Base-by-base conservation (phyloP, 441 rosid species). In the Jatropha multifida region DNA sequence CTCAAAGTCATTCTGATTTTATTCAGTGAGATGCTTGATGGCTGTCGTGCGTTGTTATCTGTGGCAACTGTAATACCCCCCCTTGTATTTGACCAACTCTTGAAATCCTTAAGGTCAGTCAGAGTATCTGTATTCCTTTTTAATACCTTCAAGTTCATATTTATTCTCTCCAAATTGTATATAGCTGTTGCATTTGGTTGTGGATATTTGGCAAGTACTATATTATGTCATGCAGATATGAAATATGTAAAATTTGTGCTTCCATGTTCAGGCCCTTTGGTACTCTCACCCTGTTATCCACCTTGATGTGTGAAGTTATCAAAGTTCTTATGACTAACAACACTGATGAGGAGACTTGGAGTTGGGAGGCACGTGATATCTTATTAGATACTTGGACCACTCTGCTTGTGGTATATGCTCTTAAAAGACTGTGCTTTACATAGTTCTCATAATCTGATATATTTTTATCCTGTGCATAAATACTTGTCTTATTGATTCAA, bases 341-440 rank as follows among this genome's bases (percentile, higher is more conserved):
- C 80, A 81, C 88, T 40, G 96, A 91, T 52, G 90, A 96, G 62
- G 99, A 90, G 84, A 86, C 90, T 46, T 96, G 98, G 99, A 96
- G 97, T 84, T 92, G 96, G 93, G 98, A 90, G 82, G 97, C 97
- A 27, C 97, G 98, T 37, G 99, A 96, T 84, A 94, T 96, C 84
- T 86, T 96, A 77, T 82, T 96, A 81, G 99, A 96, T 83, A 88
- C 96, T 61, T 96, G 99, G 99, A 91, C 93, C 72, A 82, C 91
- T 26, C 82, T 96, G 68, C 99, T 96, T 52, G 69, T 77, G 93
- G 99, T 96, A 90, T 64, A 18, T 76, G 64, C 67, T 78, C 81
- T 42, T 58, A 44, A 44, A 38, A 67, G 56, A 20, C 64, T 64
- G 62, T 10, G 42, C 26, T 70, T 40, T 62, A 38, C 59, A 11